Percentiles rank a stretch among this genome's conserved stretches.
phyloP scores from a whole-genome alignment of 148 eudicot species.

The Rhododendron simsii region DNA sequence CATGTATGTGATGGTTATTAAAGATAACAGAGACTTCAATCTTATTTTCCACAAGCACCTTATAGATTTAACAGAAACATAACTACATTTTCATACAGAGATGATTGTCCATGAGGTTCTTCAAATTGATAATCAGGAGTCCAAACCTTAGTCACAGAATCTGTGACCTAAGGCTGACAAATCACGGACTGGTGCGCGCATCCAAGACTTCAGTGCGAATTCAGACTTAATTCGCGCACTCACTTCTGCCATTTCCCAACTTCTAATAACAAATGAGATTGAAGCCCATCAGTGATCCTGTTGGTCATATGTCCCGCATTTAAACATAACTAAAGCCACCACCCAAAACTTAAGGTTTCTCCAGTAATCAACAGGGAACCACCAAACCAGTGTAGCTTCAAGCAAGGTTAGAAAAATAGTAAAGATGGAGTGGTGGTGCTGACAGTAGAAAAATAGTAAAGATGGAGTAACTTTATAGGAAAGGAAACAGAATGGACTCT shows the following conservation, averaged over 20 bases:
- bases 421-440: too few relatives aligned
- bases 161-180: not conserved
- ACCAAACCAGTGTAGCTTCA: too few relatives aligned
- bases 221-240: not conserved
- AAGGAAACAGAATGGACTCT: too few relatives aligned
- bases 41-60: not conserved
- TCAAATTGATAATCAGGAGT: not conserved
- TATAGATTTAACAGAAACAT: not conserved
- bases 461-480: too few relatives aligned
- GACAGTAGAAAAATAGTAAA: too few relatives aligned
- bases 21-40: not conserved
- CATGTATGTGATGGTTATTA: not conserved
- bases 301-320: too few relatives aligned
- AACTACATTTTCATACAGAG: not conserved
- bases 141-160: not conserved
- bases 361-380: too few relatives aligned
- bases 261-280: too few relatives aligned
- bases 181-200: not conserved
- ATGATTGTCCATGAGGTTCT: conserved; percentile 4
- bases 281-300: too few relatives aligned
- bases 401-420: too few relatives aligned
- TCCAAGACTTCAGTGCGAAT: not conserved
- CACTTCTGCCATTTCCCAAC: not conserved
- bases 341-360: too few relatives aligned
- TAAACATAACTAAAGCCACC: too few relatives aligned